Evolutionary conservation across 768 basidiomycete genomes (phyloP), one percentile per base, ranked within the genome.

Genomic region (Sistotremastrum niveocremeum): DNA sequence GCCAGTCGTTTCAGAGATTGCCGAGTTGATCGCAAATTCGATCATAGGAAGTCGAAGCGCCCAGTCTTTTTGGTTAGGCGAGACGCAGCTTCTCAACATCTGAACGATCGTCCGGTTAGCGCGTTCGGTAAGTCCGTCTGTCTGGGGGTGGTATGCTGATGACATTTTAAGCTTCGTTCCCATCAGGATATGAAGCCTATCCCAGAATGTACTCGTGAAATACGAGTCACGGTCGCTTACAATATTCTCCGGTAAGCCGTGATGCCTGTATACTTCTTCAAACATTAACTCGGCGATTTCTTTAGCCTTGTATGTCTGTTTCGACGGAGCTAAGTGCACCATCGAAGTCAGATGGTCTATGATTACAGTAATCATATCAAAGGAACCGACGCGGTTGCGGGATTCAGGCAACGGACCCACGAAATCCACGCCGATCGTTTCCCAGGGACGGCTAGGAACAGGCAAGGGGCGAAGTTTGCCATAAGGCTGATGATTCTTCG

Each of bases 131-230:
- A n/a, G n/a, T n/a, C n/a, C n/a, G n/a, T n/a, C n/a, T n/a, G n/a
- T n/a, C n/a, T 49, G 34, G 0, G 44, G 50, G 39, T 54, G 45
- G 9, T 47, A 50, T 4, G 40, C 45, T n/a, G 41, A 49, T 0
- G 50, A 56, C 51, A 55, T 53, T 6, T 39, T 35, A 3, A 50
- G 35, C 31, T 52, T 48, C 2, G 43, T 39, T 20, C 46, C 52
- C 1, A 52, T 48, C 8, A 55, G 41, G 4, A 42, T 3, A 41
- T 52, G 49, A 2, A 56, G 44, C 6, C 48, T n/a, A 6, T 45
- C 41, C 72, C 70, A 73, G 48, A 72, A 72, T 0, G 39, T 45
- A n/a, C 66, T 65, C 0, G 67, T 72, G 51, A 72, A 74, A 3
- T 66, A 50, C 0, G 60, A 49, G 45, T 71, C 69, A 1, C 68